phyloP scores from a whole-genome alignment of 2,329 filamentous ascomycete genomes.

The Cordyceps cateniannulata region DNA sequence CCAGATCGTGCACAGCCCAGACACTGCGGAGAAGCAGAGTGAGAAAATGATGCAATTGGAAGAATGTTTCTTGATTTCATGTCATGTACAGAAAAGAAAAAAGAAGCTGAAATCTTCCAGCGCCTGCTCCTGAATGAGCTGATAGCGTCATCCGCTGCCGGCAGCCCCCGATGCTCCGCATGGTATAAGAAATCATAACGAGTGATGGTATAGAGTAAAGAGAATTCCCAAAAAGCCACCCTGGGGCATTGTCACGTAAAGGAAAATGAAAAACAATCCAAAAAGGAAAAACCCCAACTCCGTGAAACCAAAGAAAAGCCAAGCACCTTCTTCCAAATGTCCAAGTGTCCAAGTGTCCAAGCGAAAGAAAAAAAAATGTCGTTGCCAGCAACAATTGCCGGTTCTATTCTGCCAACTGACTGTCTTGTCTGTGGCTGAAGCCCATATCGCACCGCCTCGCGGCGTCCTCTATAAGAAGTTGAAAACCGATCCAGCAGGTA shows the following conservation, averaged over 20 bases:
- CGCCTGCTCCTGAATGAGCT: not conserved
- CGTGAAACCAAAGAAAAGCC: too few relatives aligned
- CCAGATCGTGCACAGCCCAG: not conserved
- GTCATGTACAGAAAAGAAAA: slow-evolving; percentile 1
- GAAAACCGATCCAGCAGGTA: slow-evolving; percentile 18
- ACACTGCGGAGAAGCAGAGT: not conserved
- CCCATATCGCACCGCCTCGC: slow-evolving; percentile 30
- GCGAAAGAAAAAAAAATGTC: not conserved
- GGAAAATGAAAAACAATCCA: not conserved
- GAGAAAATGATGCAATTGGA: not conserved
- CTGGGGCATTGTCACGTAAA: not conserved
- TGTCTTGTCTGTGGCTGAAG: slow-evolving; percentile 4
- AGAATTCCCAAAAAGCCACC: not conserved
- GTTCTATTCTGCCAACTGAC: slow-evolving; percentile 11
- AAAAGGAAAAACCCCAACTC: not conserved
- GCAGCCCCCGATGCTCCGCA: too few relatives aligned
- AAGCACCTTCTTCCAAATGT: not conserved
- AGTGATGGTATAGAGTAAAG: slow-evolving; percentile 11
- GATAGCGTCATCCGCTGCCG: too few relatives aligned
- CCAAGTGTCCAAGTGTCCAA: slow-evolving; percentile 9
- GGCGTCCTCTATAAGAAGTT: slow-evolving; percentile 30
- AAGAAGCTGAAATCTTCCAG: not conserved
- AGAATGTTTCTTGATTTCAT: not conserved
- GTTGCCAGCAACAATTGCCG: not conserved
- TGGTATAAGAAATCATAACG: slow-evolving; percentile 5